Evolutionary conservation across 257 asterid species (phyloP).

Genomic region (Haberlea rhodopensis): DNA sequence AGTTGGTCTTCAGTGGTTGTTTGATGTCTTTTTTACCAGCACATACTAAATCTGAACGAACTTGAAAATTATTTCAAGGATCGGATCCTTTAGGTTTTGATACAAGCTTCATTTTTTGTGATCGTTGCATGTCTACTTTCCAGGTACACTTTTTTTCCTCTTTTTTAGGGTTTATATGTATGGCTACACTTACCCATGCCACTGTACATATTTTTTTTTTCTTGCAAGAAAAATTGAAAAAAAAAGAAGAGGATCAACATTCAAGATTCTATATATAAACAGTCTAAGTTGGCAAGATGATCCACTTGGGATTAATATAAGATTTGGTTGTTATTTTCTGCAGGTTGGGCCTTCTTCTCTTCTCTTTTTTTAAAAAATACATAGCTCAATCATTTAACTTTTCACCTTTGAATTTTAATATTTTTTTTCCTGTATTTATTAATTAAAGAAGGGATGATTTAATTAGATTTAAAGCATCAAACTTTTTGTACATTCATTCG

Average conservation of each 20-base stretch:
- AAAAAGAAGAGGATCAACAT: conserved; percentile 14
- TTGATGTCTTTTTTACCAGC: not conserved
- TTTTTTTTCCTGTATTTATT: too few relatives aligned
- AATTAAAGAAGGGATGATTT: too few relatives aligned
- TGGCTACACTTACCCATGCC: not conserved
- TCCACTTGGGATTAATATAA: not conserved
- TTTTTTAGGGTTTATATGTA: conserved; percentile 36
- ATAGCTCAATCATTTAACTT: not conserved
- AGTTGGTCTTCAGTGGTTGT: not conserved
- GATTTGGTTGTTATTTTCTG: not conserved
- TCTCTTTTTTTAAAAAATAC: not conserved
- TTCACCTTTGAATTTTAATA: not conserved
- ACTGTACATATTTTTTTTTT: not conserved
- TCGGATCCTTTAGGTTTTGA: conserved; percentile 4
- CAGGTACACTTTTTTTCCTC: conserved; percentile 9
- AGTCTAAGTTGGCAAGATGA: conserved; percentile 3
- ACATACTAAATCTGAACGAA: not conserved
- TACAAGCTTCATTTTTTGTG: not conserved
- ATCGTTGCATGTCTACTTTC: conserved; percentile 21
- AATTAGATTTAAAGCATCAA: too few relatives aligned
- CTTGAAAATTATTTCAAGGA: conserved; percentile 3
- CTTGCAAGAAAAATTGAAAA: not conserved
- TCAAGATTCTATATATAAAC: not conserved
- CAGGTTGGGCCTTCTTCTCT: not conserved
- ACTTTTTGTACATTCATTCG: too few relatives aligned